Evolutionary conservation across 2,329 filamentous ascomycete genomes (phyloP), one percentile per base, ranked within the genome.

Genomic region (Aureobasidium sp.): DNA sequence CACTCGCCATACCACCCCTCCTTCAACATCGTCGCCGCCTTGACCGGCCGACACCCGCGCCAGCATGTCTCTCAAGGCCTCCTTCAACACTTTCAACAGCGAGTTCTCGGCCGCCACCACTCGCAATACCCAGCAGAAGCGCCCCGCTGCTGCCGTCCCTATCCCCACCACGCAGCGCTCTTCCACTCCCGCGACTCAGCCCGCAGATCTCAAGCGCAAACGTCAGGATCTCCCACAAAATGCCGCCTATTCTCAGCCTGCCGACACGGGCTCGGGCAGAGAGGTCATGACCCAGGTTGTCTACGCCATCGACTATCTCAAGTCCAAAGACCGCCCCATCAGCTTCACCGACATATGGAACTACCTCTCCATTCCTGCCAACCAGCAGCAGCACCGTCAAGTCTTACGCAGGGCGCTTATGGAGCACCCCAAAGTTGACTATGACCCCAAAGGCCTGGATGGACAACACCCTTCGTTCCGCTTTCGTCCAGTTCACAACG

Each of bases 221-320:
- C 81, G 85, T 9, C 81, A 84, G 51, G 81, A 81, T 57, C 53
- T 61, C 42, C 73, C 62, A 72, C 5, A 78, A 79, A 49, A 77
- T 58, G 31, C 80, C 13, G 79, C 89, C 57, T 93, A 86, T 75
- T 92, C 89, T 60, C 89, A 92, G 75, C 89, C 89, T 21, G 81
- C 83, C 65, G 85, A 87, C 69, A 89, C 85, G 17, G 87, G 86
- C 69, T 89, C 86, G 57, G 90, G 91, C 66, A 81, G 81, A 62
- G 87, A 93, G 73, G 85, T 94, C 72, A 86, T 90, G 78, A 95
- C 91, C 13, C 89, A 95, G 73, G 86, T 96, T 71, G 84, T 88
- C 61, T 96, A 91, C 75, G 90, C 90, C 21, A 86, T 95, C 71
- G 85, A 92, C 64, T 89, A 90, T 71, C 84, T 96, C 75, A 84